These are phyloP conservation scores for Penicillium taxi DNA, from an alignment of 495 filamentous ascomycete genomes.

Conservation along the genomic window DNA sequence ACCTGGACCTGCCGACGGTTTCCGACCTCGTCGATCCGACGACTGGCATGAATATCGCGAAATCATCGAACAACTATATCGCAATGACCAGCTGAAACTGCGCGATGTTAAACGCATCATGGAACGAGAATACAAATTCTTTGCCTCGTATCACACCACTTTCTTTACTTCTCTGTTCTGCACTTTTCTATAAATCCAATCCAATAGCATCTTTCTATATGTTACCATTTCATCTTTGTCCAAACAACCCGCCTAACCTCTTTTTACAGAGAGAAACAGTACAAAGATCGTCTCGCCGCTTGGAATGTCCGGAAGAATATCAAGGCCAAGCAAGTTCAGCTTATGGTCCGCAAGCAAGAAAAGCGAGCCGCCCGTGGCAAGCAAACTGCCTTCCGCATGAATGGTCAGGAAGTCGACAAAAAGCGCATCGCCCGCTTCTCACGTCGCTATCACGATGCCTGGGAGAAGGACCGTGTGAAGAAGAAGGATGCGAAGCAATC, in stretches of 20 bases:
- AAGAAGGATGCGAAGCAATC: conserved; percentile 15
- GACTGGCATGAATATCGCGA: conserved; percentile 38
- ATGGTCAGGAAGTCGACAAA: conserved; percentile 30
- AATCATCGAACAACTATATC: conserved; percentile 35
- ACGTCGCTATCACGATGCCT: conserved; percentile 25
- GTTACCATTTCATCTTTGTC: neutral
- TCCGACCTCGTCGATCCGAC: conserved; percentile 36
- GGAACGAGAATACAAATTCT: conserved; percentile 36
- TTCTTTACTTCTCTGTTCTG: conserved; percentile 13
- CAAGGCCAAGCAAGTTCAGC: conserved; percentile 36
- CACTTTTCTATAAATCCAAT: conserved; percentile 3
- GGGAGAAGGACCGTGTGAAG: conserved; percentile 19
- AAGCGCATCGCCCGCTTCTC: conserved; percentile 36
- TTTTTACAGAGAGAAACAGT: conserved; percentile 35
- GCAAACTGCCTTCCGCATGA: conserved; percentile 34
- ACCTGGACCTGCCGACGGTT: conserved; percentile 16
- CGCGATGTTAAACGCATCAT: conserved; percentile 38
- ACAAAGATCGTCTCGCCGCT: conserved; percentile 38
- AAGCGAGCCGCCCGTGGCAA: conserved; percentile 37
- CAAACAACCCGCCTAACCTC: conserved; percentile 8
- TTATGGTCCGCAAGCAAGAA: conserved; percentile 39
- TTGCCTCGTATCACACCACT: conserved; percentile 29
- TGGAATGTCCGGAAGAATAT: conserved; percentile 41
- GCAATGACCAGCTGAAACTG: conserved; percentile 36
- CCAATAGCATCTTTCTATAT: neutral